Base-by-base conservation (phyloP, 352 stramenopile genomes). In the Phytophthora sansomeana region DNA sequence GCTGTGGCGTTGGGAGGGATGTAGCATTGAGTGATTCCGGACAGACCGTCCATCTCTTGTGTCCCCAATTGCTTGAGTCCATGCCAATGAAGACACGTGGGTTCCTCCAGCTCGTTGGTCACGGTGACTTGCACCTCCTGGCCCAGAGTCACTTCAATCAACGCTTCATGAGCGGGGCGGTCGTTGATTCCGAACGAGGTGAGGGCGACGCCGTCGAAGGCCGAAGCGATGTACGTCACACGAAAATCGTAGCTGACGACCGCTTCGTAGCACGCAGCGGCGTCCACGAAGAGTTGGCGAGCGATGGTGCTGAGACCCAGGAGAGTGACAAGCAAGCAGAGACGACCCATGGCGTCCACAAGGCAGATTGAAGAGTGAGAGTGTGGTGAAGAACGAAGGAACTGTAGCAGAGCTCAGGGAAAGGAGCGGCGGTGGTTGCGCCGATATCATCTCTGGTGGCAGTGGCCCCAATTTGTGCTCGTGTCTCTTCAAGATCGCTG, bases 141-240 rank as follows among this genome's bases (percentile, higher is more conserved):
- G n/a, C n/a, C n/a, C n/a, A n/a, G n/a, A n/a, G n/a, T n/a, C n/a
- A n/a, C n/a, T n/a, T n/a, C n/a, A n/a, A n/a, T n/a, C n/a, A n/a
- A n/a, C n/a, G n/a, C n/a, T n/a, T n/a, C n/a, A n/a, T n/a, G n/a
- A n/a, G n/a, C n/a, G n/a, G n/a, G n/a, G n/a, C n/a, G n/a, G n/a
- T n/a, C n/a, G n/a, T n/a, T n/a, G n/a, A n/a, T n/a, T n/a, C n/a
- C n/a, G n/a, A n/a, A n/a, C n/a, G 60, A 58, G n/a, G 42, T 43
- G 26, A 62, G 43, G 3, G 49, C 21, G 24, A 76, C 63, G 6
- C 68, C 68, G 56, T 76, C 68, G 50, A 59, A 76, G 1, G 63
- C 49, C 0, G 63, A 38, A 5, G 39, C 8, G 48, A 66, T 66
- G 38, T 52, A 53, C 29, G 58, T 66, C 19, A 66, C 30, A 7